phyloP scores from a whole-genome alignment of 2,329 filamentous ascomycete species.

The Madurella fahalii region DNA sequence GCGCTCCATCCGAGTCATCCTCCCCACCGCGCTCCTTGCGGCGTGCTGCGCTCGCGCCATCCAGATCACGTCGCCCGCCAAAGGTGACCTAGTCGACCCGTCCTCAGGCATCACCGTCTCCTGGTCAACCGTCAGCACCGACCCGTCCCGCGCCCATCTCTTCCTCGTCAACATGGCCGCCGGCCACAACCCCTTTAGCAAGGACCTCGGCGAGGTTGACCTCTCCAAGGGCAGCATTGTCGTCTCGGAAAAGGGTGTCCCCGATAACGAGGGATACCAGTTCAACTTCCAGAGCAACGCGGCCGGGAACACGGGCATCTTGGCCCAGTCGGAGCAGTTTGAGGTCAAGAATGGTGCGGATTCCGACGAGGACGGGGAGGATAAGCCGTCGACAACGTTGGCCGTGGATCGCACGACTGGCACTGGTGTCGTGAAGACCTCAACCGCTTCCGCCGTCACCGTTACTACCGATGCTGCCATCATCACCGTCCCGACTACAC shows the following conservation, averaged over 20 bases:
- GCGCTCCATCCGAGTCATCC: slow-evolving; percentile 18
- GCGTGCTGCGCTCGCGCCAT: slow-evolving; percentile 19
- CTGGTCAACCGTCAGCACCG: slow-evolving; percentile 24
- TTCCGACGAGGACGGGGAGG: too few species aligned
- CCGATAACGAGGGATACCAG: slow-evolving; percentile 21
- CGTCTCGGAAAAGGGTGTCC: slow-evolving; percentile 14
- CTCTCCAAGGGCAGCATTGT: slow-evolving; percentile 17
- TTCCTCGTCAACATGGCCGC: slow-evolving; percentile 26
- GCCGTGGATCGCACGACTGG: not conserved
- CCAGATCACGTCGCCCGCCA: slow-evolving; percentile 24
- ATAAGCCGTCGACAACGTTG: not conserved
- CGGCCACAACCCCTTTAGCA: slow-evolving; percentile 24
- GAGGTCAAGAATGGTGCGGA: slow-evolving; percentile 13
- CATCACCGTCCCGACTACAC: slow-evolving; percentile 1
- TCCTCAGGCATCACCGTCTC: slow-evolving; percentile 20
- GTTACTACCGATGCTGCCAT: not conserved
- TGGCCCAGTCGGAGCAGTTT: slow-evolving; percentile 27
- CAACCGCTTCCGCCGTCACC: slow-evolving; percentile 3
- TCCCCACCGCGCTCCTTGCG: slow-evolving; percentile 17
- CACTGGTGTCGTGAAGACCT: not conserved
- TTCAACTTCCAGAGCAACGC: slow-evolving; percentile 26
- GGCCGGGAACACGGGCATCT: slow-evolving; percentile 23
- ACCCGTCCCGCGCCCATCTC: slow-evolving; percentile 23
- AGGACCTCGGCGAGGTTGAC: slow-evolving; percentile 24
- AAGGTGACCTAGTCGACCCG: slow-evolving; percentile 21